Percentiles rank a stretch among this genome's conserved stretches.
phyloP scores from a whole-genome alignment of 345 rosid genomes.

The Turnera subulata region DNA sequence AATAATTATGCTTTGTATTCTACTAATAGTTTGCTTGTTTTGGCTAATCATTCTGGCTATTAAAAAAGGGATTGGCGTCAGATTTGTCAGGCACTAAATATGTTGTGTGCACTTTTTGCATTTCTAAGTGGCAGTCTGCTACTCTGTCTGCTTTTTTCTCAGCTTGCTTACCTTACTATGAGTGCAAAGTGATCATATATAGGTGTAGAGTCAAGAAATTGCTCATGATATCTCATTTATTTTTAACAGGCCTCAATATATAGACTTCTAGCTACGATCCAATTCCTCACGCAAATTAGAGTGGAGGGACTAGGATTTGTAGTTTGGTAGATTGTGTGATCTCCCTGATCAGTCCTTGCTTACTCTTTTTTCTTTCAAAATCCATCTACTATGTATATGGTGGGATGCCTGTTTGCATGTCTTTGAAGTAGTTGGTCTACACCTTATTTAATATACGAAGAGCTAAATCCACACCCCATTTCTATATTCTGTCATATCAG shows the following conservation, averaged over 20 bases:
- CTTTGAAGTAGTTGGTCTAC: too few species aligned
- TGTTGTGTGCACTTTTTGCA: conserved; percentile 11
- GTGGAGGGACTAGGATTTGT: conserved; percentile 5
- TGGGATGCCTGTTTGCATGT: conserved; percentile 5
- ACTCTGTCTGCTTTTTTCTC: conserved; percentile 5
- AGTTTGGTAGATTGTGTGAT: conserved; percentile 1
- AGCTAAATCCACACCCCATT: neutral
- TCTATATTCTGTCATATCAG: conserved; percentile 16
- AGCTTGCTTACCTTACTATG: neutral
- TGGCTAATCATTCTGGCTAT: conserved; percentile 20
- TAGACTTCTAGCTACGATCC: too few species aligned
- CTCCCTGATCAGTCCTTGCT: conserved; percentile 20
- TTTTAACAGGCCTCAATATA: too few species aligned
- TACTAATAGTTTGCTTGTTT: neutral
- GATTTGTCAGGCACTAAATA: conserved; percentile 15
- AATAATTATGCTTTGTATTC: neutral
- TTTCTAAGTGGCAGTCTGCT: conserved; percentile 5
- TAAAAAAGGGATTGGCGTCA: conserved; percentile 19
- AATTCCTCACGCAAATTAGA: too few species aligned
- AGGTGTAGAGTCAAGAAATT: neutral
- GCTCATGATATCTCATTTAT: neutral
- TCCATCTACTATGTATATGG: too few species aligned
- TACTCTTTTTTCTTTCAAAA: too few species aligned
- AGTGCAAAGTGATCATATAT: neutral
- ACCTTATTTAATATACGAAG: too few species aligned